These are phyloP conservation scores for Talaromyces verruculosus DNA, from an alignment of 2,329 filamentous ascomycete genomes.

Conservation along the genomic window DNA sequence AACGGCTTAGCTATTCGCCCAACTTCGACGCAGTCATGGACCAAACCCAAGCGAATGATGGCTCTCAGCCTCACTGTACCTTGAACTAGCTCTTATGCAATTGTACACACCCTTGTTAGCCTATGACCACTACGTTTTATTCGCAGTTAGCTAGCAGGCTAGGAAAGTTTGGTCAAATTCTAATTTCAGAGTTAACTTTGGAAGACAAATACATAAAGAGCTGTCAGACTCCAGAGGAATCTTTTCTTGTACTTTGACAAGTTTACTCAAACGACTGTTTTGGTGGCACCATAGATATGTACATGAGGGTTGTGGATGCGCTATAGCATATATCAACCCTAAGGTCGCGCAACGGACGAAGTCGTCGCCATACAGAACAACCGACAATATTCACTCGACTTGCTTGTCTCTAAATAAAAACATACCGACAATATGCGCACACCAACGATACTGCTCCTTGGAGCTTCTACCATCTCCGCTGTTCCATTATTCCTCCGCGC, in stretches of 20 bases:
- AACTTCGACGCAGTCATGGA: background rate
- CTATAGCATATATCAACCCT: background rate
- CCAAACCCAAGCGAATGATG: background rate
- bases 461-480: background rate
- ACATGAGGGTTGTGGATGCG: background rate
- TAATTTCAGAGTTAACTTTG: background rate
- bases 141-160: background rate
- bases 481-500: slow-evolving; percentile 1
- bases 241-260: background rate
- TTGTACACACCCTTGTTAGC: background rate
- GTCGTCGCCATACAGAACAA: background rate
- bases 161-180: background rate
- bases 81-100: background rate
- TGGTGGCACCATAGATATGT: background rate
- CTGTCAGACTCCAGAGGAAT: background rate
- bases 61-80: slow-evolving; percentile 6
- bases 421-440: slow-evolving; percentile 4
- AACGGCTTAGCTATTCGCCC: background rate
- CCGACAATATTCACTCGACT: background rate
- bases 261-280: background rate
- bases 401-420: too few species aligned
- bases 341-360: background rate
- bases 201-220: slow-evolving; percentile 2
- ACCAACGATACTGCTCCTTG: slow-evolving; percentile 6
- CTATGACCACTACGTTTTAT: background rate